Evolutionary conservation across 352 stramenopile genomes (phyloP).

Genomic region (Phytophthora ramorum): DNA sequence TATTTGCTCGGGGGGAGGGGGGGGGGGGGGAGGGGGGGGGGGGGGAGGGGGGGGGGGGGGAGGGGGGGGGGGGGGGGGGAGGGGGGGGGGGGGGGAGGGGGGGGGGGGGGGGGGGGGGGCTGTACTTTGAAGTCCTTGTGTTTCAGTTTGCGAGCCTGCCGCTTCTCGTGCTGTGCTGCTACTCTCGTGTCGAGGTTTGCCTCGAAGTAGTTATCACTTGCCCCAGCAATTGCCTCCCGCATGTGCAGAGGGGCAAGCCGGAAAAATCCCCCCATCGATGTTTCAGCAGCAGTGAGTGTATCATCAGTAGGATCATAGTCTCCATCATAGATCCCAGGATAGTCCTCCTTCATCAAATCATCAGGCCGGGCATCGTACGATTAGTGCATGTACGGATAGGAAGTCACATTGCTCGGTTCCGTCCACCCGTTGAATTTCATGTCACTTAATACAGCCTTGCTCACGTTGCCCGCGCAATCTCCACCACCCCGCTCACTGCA

Average conservation of each 20-base stretch:
- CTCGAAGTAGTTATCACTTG: not conserved
- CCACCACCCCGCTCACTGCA: not conserved
- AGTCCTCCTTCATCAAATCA: not conserved
- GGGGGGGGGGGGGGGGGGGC: no score
- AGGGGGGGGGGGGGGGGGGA: no score
- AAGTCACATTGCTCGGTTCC: not conserved
- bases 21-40: no score
- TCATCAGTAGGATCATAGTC: not conserved
- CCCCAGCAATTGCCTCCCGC: not conserved
- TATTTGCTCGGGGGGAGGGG: no score
- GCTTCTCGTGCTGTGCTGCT: not conserved
- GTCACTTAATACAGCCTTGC: not conserved
- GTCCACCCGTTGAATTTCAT: slow-evolving; percentile 8
- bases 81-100: no score
- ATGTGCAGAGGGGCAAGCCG: not conserved
- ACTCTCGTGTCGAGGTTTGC: slow-evolving; percentile 1
- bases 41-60: no score
- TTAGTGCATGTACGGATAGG: slow-evolving; percentile 14
- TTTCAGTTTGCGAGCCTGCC: not conserved
- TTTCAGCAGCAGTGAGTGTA: not conserved
- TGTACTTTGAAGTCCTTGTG: not conserved
- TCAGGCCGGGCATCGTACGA: not conserved
- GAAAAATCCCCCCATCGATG: not conserved
- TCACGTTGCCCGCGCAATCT: not conserved
- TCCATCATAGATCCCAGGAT: slow-evolving; percentile 8